Evolutionary conservation across 371 early-diverging fungal species (phyloP).

Genomic region (Nematocida sp.): DNA sequence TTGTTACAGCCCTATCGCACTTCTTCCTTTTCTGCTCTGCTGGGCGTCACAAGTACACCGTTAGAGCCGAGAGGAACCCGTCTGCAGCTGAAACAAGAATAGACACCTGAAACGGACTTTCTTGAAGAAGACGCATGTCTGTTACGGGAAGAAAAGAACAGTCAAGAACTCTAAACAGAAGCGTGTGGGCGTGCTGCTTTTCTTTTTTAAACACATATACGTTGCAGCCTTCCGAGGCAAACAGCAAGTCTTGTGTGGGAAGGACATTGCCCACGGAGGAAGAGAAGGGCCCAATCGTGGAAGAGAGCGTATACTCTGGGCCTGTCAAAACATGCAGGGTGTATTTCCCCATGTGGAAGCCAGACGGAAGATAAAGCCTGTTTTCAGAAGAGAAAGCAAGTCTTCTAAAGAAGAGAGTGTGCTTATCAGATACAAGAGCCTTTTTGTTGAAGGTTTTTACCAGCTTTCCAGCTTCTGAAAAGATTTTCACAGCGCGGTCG

Average conservation of each 20-base stretch:
- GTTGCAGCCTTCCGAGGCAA: slow-evolving; percentile 50
- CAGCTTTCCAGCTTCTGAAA: slow-evolving; percentile 34
- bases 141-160: slow-evolving; percentile 59
- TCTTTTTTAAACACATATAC: slow-evolving; percentile 55
- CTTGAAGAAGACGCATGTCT: slow-evolving; percentile 51
- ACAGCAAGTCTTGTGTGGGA: slow-evolving; percentile 6
- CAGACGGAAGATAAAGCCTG: slow-evolving; percentile 47
- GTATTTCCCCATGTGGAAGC: neutral
- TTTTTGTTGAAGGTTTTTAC: slow-evolving; percentile 25
- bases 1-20: too few relatives aligned
- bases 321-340: slow-evolving; percentile 31
- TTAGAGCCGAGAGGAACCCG: slow-evolving; percentile 34
- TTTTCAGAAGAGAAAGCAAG: slow-evolving; percentile 38
- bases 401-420: slow-evolving; percentile 54
- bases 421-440: slow-evolving; percentile 27
- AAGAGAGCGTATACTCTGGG: slow-evolving; percentile 30
- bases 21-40: too few relatives aligned
- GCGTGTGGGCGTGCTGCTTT: neutral
- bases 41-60: neutral
- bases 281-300: slow-evolving; percentile 56
- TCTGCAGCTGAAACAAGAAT: slow-evolving; percentile 29
- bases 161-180: slow-evolving; percentile 52
- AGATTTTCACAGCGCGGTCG: slow-evolving; percentile 54
- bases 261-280: slow-evolving; percentile 51
- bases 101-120: neutral